These are phyloP conservation scores for Boletus sp. DNA, from an alignment of 768 basidiomycete species.

Conservation along the genomic window DNA sequence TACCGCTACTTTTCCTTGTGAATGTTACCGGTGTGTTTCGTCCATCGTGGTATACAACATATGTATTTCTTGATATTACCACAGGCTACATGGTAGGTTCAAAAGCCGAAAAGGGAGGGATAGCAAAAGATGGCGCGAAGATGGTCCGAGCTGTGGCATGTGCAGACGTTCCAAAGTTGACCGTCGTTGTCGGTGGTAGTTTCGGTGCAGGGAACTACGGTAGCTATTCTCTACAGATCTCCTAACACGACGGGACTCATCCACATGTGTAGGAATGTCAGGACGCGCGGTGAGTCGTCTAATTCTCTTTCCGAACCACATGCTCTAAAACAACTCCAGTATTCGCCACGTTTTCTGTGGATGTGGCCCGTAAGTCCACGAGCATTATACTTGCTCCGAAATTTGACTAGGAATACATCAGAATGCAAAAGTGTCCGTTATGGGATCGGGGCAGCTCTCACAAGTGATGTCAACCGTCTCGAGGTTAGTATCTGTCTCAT, in stretches of 20 bases:
- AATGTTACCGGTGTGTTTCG: conserved; percentile 74
- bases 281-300: conserved; percentile 73
- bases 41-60: background rate
- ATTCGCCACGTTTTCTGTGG: conserved; percentile 93
- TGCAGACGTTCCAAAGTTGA: conserved; percentile 91
- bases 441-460: conserved; percentile 91
- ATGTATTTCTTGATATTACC: conserved; percentile 6
- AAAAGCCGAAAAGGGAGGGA: conserved; percentile 90
- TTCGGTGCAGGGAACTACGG: conserved; percentile 97
- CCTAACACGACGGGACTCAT: conserved; percentile 6
- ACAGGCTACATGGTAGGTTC: conserved; percentile 94
- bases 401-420: conserved; percentile 26
- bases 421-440: conserved; percentile 92
- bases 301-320: background rate
- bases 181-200: conserved; percentile 88
- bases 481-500: conserved; percentile 44
- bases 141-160: conserved; percentile 96
- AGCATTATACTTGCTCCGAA: conserved; percentile 3
- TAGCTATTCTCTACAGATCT: conserved; percentile 25
- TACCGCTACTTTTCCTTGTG: conserved; percentile 89
- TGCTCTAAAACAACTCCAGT: conserved; percentile 41
- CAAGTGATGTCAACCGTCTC: conserved; percentile 92
- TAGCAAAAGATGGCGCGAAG: conserved; percentile 93
- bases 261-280: conserved; percentile 67
- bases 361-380: conserved; percentile 85